Evolutionary conservation across 2,329 filamentous ascomycete genomes (phyloP).

Genomic region (Penicillium hesseltinei): DNA sequence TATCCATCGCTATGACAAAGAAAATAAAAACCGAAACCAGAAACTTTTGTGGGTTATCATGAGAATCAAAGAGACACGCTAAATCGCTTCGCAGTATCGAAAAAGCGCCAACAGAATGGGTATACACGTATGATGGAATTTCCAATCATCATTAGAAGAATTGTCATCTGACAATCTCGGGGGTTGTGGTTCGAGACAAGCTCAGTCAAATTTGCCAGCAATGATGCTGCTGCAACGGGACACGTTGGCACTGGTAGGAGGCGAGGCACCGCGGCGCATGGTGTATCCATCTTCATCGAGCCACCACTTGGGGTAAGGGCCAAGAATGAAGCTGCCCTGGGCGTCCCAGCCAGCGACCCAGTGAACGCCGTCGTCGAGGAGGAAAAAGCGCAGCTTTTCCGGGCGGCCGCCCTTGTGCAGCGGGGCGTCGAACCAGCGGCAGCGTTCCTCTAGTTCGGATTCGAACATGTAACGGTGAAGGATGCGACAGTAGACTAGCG

Average conservation of each 20-base stretch:
- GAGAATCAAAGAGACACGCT: constrained; percentile 15
- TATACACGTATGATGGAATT: constrained; percentile 7
- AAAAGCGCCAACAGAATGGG: constrained; percentile 13
- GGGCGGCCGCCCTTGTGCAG: constrained; percentile 39
- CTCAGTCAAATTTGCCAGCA: constrained; percentile 29
- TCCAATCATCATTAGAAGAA: constrained; percentile 1
- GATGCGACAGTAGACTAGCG: constrained; percentile 50
- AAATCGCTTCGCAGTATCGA: constrained; percentile 18
- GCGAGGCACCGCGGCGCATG: constrained; percentile 34
- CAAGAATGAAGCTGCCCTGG: constrained; percentile 50
- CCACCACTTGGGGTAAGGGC: constrained; percentile 51
- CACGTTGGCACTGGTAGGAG: constrained; percentile 36
- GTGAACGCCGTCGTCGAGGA: constrained; percentile 48
- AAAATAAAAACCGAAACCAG: not conserved
- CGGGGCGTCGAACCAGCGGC: constrained; percentile 43
- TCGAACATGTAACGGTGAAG: constrained; percentile 51
- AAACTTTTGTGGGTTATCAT: constrained; percentile 16
- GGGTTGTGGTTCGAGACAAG: not conserved
- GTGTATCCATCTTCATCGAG: constrained; percentile 42
- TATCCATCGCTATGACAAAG: not conserved
- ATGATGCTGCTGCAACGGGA: constrained; percentile 38
- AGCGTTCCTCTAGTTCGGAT: constrained; percentile 49
- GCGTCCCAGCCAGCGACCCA: constrained; percentile 54
- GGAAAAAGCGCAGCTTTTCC: constrained; percentile 48
- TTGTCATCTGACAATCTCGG: not conserved